Evolutionary conservation across 805 yeast species (phyloP), one percentile per base, ranked within the genome.

Genomic region (Pichia gijzeniarum): DNA sequence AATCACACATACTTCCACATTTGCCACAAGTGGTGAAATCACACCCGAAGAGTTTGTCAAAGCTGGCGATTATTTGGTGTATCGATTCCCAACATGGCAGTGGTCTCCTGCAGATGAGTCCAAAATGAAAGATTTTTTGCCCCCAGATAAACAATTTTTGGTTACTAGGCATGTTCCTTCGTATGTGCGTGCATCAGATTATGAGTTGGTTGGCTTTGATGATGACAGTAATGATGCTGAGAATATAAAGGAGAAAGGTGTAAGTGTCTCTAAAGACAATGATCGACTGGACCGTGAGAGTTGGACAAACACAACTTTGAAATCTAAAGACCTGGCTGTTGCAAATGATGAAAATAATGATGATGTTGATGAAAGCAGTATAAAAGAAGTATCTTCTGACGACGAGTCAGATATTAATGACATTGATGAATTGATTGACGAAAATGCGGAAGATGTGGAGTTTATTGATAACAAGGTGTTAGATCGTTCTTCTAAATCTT

Each of bases 71-170:
- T 93, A 88, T 63, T 68, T 93, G 47, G 90, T 82, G 28, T 82
- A 80, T 64, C 86, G 84, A 70, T 93, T 93, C 62, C 98, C 99
- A 2, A 93, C 98, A 1, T 93, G 99, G 99, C 79, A 80, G 50
- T 93, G 99, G 99, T 68, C 78, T 2, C 68, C 77, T 3, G 80
- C 83, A 1, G 76, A 83, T 14, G 64, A 70, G 13, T 68, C 73
- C 8, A 74, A 72, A 53, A 67, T 61, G 40, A 76, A 81, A 51
- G 83, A 79, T 50, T 93, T 88, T 55, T 66, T 93, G 48, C 99
- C 99, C 1, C 67, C 68, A 1, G 90, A 86, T 53, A 93, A 88
- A 65, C 99, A 93, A 66, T 86, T 75, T 53, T 67, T 93, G 35
- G 85, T 93, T 3, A 89, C 97, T 0, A 76, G 80, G 56, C 95